Evolutionary conservation across 257 asterid genomes (phyloP).

Genomic region (Eucommia ulmoides): DNA sequence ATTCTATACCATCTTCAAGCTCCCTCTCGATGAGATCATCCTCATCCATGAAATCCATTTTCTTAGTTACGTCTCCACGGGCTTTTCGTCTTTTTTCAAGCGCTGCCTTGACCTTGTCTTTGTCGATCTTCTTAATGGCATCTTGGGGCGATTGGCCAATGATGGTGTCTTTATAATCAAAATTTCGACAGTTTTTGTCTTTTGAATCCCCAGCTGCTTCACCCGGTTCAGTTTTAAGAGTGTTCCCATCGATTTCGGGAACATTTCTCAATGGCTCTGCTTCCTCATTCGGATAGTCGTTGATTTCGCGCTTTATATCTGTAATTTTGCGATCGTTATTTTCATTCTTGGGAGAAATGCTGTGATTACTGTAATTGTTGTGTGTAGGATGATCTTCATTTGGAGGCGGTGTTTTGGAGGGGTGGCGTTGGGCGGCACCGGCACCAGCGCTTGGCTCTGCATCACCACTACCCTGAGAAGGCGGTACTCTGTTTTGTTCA

Average conservation of each 20-base stretch:
- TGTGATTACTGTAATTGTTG: slow-evolving; percentile 25
- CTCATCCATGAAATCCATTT: slow-evolving; percentile 48
- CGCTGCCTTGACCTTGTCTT: slow-evolving; percentile 71
- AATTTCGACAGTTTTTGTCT: too few relatives aligned
- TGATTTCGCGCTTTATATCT: slow-evolving; percentile 20
- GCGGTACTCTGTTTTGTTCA: slow-evolving; percentile 62
- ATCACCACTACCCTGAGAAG: slow-evolving; percentile 47
- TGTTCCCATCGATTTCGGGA: too few relatives aligned
- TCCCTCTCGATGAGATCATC: slow-evolving; percentile 63
- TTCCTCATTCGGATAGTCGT: slow-evolving; percentile 16
- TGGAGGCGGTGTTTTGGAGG: slow-evolving; percentile 25
- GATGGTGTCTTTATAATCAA: slow-evolving; percentile 19
- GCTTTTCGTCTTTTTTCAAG: slow-evolving; percentile 55
- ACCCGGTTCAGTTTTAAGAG: too few relatives aligned
- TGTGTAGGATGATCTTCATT: slow-evolving; percentile 37
- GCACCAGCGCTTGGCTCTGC: slow-evolving; percentile 81
- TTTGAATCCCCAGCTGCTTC: too few relatives aligned
- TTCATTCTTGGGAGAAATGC: slow-evolving; percentile 18
- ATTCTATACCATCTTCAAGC: slow-evolving; percentile 60
- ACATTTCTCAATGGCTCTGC: slow-evolving; percentile 22
- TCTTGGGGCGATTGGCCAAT: slow-evolving; percentile 24
- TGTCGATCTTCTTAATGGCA: slow-evolving; percentile 43
- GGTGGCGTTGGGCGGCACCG: slow-evolving; percentile 51
- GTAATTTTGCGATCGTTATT: slow-evolving; percentile 20
- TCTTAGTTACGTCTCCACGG: slow-evolving; percentile 51